Conservation (phyloP, 176 grass and related monocot genomes). For the Lolium multiflorum region DNA sequence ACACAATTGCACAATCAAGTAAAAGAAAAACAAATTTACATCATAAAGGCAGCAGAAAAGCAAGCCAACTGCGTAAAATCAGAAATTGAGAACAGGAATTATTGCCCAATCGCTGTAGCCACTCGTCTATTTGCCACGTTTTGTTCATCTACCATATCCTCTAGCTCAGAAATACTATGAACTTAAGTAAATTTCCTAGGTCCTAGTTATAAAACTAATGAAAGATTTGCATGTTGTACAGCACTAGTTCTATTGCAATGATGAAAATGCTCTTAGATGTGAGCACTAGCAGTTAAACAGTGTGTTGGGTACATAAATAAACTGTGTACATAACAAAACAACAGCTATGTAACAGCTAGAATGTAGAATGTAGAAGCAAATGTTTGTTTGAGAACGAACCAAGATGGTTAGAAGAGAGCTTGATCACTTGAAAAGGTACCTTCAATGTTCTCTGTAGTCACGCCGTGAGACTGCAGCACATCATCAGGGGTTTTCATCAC, state of each 20-base stretch:
- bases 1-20: background rate
- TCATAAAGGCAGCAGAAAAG: background rate
- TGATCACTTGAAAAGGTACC: constrained; percentile 29
- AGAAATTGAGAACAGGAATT: background rate
- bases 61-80: background rate
- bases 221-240: background rate
- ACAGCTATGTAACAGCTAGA: background rate
- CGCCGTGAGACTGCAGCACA: constrained; percentile 71
- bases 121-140: background rate
- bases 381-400: background rate
- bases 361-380: background rate
- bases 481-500: constrained; percentile 94
- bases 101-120: background rate
- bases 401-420: background rate
- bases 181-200: background rate
- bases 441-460: constrained; percentile 75
- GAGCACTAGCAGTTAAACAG: background rate
- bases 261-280: background rate
- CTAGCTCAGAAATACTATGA: background rate
- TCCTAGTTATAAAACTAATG: background rate
- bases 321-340: background rate
- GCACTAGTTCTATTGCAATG: background rate
- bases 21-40: background rate
- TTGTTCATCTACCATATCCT: background rate
- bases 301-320: background rate